Base-by-base conservation (phyloP, 139 green algal species). In the Desmodesmus armatus region DNA sequence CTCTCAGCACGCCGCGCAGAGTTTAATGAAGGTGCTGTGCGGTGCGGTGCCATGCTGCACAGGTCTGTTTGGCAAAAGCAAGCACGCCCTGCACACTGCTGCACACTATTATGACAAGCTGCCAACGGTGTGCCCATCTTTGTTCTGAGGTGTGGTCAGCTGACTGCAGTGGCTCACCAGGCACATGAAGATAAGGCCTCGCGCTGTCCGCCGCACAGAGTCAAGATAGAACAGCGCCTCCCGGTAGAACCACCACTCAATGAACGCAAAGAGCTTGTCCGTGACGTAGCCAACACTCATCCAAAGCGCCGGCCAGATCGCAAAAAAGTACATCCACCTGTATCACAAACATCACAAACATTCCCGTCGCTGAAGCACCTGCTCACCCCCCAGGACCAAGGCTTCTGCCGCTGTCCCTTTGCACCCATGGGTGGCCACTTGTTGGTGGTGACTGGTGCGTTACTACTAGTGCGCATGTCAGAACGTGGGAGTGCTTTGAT, bases 271-370 rank as follows among this genome's bases (percentile, higher is more conserved):
- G 29, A 86, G 41, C 40, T 39, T 49, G 53, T 75, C 63, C 70
- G 63, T 87, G 53, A 29, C 39, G 4, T 51, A 81, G 39, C 51
- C 44, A 9, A 87, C 81, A 37, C 44, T 9, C 70, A 87, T 49
- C 81, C 81, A 87, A 37, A 87, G 40, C 23, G 67, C 25, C 6
- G 81, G 81, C 81, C 70, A 82, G 13, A 79, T 17, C 3, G 25
- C 13, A n/a, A 87, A 87, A 39, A 87, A 87, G 53, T 87, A 87
- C 80, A 85, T 78, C 80, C 80, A 79, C n/a, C 79, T n/a, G n/a
- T n/a, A 13, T 27, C 51, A 62, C 51, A 62, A 13, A 62, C 15
- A 27, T 62, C 51, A 62, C 15, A 13, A 62, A 17, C 51, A 62
- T 17, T 13, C 51, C 17, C 19, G 17, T 63, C 53, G 53, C 53